Evolutionary conservation across 2,329 filamentous ascomycete genomes (phyloP), one percentile per base, ranked within the genome.

Genomic region (Helotiales sp.): DNA sequence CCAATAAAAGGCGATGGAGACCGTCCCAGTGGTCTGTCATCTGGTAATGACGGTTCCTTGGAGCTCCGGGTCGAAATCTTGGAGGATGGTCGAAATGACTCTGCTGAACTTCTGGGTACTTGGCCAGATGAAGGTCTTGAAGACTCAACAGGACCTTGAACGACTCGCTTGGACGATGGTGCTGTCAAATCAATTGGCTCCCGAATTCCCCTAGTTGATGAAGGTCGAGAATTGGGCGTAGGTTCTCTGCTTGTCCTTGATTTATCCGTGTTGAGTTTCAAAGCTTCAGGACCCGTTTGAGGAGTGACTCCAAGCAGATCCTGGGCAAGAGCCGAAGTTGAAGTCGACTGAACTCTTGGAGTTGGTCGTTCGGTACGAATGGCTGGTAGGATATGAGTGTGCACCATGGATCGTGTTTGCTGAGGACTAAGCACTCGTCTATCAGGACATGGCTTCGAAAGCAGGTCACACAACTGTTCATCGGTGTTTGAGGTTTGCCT

Each of bases 381-480:
- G 8, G 58, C 55, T 17, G 52, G 17, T 34, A 45, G 26, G 7
- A 60, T 60, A 4, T 15, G 20, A 3, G 57, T 60, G 22, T 34
- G 37, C 6, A 11, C 22, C 17, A 40, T 55, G 7, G 37, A 10
- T 10, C 62, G 34, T 13, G 20, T 47, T 37, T 65, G 30, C 28
- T n/a, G 40, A 54, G 60, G 40, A 34, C 61, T 67, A 5, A 75
- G 65, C 4, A 67, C 37, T 17, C 63, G 49, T 50, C 67, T 74
- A 10, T 58, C 30, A n/a, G 73, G 74, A 65, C 72, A 73, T 20
- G 74, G 71, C 3, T 67, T 69, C 6, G 70, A 54, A 13, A 77
- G 67, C 15, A 76, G 49, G 8, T 68, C 47, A 24, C 47, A 49
- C n/a, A 77, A 64, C 1, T 49, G 63, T 17, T 58, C 62, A 52